These are phyloP conservation scores for Fraxinus latifolia DNA, from an alignment of 305 asterid species.

Conservation along the genomic window DNA sequence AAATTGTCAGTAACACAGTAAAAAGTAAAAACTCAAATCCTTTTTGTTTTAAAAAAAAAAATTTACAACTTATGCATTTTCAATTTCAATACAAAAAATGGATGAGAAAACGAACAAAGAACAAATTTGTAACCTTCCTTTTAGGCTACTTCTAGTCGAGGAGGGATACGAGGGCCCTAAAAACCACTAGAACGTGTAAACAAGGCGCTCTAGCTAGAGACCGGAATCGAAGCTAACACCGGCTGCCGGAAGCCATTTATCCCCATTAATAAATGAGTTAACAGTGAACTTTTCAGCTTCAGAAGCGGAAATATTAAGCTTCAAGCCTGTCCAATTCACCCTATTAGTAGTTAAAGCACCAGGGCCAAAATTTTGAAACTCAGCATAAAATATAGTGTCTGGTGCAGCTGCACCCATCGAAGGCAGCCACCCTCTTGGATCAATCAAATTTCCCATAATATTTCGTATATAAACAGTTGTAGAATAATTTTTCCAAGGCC, in stretches of 20 bases:
- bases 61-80: background rate
- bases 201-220: constrained; percentile 14
- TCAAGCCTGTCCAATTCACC: constrained; percentile 32
- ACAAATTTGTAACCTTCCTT: background rate
- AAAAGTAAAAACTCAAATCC: background rate
- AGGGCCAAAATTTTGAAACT: constrained; percentile 31
- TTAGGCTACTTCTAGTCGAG: background rate
- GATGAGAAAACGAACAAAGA: background rate
- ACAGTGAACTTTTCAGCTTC: constrained; percentile 24
- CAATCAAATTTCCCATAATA: constrained; percentile 11
- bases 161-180: background rate
- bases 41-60: background rate
- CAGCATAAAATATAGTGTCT: constrained; percentile 30
- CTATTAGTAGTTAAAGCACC: constrained; percentile 24
- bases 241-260: constrained; percentile 31
- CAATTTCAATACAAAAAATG: constrained; percentile 8
- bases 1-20: background rate
- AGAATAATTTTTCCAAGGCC: constrained; percentile 42
- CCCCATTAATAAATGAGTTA: constrained; percentile 27
- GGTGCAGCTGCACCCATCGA: constrained; percentile 29
- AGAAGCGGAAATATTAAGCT: constrained; percentile 18
- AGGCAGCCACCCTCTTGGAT: constrained; percentile 35
- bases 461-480: constrained; percentile 18
- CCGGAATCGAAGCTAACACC: constrained; percentile 22
- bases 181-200: background rate